A percentile compares a stretch with the other conserved stretches of the same genome.
These are phyloP conservation scores for Backusella australiensis DNA, from an alignment of 192 early-diverging fungal species.

Conservation along the genomic window DNA sequence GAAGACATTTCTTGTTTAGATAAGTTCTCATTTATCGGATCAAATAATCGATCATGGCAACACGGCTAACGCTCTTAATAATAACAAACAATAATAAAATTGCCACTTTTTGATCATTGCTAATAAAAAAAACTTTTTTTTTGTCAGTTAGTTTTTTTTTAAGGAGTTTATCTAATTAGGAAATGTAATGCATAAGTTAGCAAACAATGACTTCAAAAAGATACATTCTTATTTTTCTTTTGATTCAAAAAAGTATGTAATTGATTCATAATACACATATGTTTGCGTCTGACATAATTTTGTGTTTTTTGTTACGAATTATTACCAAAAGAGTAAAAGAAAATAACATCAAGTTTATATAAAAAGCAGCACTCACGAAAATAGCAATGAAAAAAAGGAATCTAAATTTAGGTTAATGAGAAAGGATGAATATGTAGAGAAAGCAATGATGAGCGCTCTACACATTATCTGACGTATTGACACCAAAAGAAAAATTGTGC, in stretches of 20 bases:
- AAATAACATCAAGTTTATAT: no score
- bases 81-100: background rate
- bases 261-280: background rate
- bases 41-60: conserved; percentile 39
- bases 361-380: background rate
- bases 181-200: background rate
- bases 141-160: conserved; percentile 4
- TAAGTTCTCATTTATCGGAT: conserved; percentile 32
- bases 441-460: background rate
- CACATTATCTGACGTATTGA: background rate
- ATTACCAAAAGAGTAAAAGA: no score
- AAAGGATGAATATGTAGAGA: background rate
- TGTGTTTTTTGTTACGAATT: background rate
- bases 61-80: conserved; percentile 34
- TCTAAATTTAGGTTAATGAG: background rate
- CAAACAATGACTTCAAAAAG: background rate
- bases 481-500: background rate
- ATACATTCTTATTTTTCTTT: background rate
- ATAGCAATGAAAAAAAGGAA: background rate
- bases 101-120: background rate
- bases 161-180: background rate
- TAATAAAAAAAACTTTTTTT: background rate
- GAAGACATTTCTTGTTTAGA: conserved; percentile 44
- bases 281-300: background rate
- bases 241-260: background rate